Percentiles rank a stretch among this genome's conserved stretches.
Evolutionary conservation across 768 basidiomycete species (phyloP).

Genomic region (Lactarius sanguifluus): DNA sequence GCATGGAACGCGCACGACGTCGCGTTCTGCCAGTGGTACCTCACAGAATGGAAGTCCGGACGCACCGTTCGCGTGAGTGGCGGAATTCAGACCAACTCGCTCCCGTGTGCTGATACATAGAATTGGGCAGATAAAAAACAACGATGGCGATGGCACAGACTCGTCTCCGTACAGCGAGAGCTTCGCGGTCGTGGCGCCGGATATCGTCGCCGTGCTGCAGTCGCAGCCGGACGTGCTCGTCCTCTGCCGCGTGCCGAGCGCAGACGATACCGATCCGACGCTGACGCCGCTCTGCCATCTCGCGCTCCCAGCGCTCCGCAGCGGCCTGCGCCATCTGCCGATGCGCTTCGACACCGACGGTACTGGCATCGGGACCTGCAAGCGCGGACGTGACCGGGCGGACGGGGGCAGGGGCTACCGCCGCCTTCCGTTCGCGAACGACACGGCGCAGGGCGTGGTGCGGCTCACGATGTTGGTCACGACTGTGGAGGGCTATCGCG

Average conservation of each 20-base stretch:
- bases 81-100: background rate
- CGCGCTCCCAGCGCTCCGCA: background rate
- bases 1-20: conserved; percentile 1
- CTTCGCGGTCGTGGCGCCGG: background rate
- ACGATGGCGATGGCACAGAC: background rate
- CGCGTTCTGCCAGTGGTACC: background rate
- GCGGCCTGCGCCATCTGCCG: background rate
- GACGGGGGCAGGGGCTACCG: too few relatives aligned
- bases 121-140: background rate
- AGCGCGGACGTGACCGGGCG: too few relatives aligned
- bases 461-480: background rate
- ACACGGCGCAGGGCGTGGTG: background rate
- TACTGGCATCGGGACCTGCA: too few relatives aligned
- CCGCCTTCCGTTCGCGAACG: background rate
- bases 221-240: background rate
- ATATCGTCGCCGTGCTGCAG: conserved; percentile 2
- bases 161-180: background rate
- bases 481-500: background rate
- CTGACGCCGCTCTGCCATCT: conserved; percentile 1
- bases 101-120: background rate
- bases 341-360: background rate
- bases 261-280: background rate
- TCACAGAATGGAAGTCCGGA: conserved; percentile 7
- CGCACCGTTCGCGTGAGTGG: background rate
- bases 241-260: background rate